Evolutionary conservation across 148 eudicot species (phyloP), one percentile per base, ranked within the genome.

Genomic region (Tetragonia tetragonoides): DNA sequence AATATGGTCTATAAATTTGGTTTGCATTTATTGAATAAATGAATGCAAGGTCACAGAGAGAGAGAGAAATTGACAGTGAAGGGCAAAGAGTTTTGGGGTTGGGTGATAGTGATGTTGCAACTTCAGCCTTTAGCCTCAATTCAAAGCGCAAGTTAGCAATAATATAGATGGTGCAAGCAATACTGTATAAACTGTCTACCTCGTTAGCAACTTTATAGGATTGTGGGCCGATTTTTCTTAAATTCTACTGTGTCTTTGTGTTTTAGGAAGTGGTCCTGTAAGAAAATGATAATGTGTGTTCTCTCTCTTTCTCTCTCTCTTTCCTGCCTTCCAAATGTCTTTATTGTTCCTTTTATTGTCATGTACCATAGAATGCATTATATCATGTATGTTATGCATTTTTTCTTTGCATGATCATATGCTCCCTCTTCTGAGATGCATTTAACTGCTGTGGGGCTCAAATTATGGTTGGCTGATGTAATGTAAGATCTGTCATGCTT

Each of bases 211-310:
- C 81, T 80, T 83, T 80, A 82, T 64, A 70, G 87, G 81, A 83
- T 66, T 76, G 86, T 83, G 92, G 92, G 87, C 78, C 85, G 54
- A 76, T 76, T 89, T 87, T 73, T 78, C 87, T 87, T 89, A 81
- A 89, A 89, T 89, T 87, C 90, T 83, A 83, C 83, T 81, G 85
- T 81, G 73, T 75, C 75, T 83, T 83, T 79, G 82, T 75, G 77
- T 77, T 80, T 78, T 68, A 65, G 80, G 60, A 72, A 77, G 88
- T 88, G 87, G 91, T 86, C 87, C 91, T 78, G 38, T 11, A 28
- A 1, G 37, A 57, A 42, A 73, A 70, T 74, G 66, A 62, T 73
- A 70, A 62, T 73, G 75, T 84, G 77, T 77, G 77, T 78, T 61
- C 44, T 44, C 34, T 67, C 34, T 54, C 46, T 68, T 66, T 37